Evolutionary conservation across 441 rosid genomes (phyloP).

Genomic region (Mallotus repandus): DNA sequence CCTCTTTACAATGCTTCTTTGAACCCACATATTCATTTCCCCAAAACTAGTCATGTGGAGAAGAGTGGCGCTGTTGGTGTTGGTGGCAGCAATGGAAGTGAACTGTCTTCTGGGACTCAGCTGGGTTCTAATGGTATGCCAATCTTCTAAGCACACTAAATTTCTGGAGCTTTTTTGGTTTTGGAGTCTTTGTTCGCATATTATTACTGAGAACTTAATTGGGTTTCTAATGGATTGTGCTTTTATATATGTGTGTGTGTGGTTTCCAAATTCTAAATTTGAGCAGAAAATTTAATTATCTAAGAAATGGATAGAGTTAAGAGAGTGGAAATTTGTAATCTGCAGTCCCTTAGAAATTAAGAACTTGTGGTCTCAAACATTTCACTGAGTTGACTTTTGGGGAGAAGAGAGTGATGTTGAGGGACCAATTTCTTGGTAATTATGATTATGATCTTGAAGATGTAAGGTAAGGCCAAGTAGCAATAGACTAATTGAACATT

Average conservation of each 20-base stretch:
- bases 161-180: background rate
- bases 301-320: background rate
- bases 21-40: slow-evolving; percentile 11
- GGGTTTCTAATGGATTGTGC: no score
- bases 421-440: background rate
- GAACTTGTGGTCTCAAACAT: background rate
- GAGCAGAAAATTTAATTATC: background rate
- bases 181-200: background rate
- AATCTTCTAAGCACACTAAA: background rate
- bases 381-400: background rate
- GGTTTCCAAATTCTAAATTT: background rate
- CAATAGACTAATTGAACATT: background rate
- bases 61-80: background rate
- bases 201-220: background rate
- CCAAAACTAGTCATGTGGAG: background rate
- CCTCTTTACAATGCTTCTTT: slow-evolving; percentile 14
- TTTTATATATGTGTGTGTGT: background rate
- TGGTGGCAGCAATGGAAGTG: slow-evolving; percentile 9
- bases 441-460: background rate
- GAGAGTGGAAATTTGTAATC: background rate
- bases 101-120: slow-evolving; percentile 19
- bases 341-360: background rate
- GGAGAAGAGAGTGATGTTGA: background rate
- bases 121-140: slow-evolving; percentile 31
- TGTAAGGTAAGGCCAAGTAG: background rate